phyloP scores from a whole-genome alignment of 1,139 yeast species.

The Debaryomycetaceae sp. region DNA sequence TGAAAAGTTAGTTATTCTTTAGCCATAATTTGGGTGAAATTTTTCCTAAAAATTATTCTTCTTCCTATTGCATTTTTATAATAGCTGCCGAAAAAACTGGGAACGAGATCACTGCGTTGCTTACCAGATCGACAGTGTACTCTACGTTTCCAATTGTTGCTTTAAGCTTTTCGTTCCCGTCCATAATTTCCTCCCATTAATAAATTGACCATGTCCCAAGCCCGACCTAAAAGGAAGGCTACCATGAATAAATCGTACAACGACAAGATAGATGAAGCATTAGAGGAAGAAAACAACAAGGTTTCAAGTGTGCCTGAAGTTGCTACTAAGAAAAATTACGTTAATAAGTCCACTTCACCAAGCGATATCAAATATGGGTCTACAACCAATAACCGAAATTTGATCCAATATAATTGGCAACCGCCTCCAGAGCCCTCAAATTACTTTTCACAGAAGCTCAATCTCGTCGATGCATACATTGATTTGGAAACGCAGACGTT shows the following conservation, averaged over 20 bases:
- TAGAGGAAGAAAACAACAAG: constrained; percentile 20
- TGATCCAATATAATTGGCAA: constrained; percentile 41
- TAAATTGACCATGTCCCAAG: constrained; percentile 17
- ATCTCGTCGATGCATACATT: constrained; percentile 34
- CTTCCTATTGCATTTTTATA: neutral
- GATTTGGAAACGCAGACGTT: constrained; percentile 29
- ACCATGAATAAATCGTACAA: constrained; percentile 42
- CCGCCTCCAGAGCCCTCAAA: constrained; percentile 28
- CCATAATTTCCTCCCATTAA: neutral
- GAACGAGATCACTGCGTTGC: neutral
- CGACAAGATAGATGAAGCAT: constrained; percentile 35
- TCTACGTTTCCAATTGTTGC: neutral
- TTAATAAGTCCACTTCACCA: constrained; percentile 2
- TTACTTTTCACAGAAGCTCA: constrained; percentile 35
- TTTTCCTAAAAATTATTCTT: neutral
- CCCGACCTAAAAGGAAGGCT: constrained; percentile 46
- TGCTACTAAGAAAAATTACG: constrained; percentile 5
- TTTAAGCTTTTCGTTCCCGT: neutral
- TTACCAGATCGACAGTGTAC: neutral
- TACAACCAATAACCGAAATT: constrained; percentile 3
- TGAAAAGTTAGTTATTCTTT: neutral
- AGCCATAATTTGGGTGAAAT: neutral
- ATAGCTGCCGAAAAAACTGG: neutral
- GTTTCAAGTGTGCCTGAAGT: constrained; percentile 3
- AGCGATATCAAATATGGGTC: constrained; percentile 1